These are phyloP conservation scores for Tolypocladium sp. DNA, from an alignment of 2,329 filamentous ascomycete species.

Conservation along the genomic window DNA sequence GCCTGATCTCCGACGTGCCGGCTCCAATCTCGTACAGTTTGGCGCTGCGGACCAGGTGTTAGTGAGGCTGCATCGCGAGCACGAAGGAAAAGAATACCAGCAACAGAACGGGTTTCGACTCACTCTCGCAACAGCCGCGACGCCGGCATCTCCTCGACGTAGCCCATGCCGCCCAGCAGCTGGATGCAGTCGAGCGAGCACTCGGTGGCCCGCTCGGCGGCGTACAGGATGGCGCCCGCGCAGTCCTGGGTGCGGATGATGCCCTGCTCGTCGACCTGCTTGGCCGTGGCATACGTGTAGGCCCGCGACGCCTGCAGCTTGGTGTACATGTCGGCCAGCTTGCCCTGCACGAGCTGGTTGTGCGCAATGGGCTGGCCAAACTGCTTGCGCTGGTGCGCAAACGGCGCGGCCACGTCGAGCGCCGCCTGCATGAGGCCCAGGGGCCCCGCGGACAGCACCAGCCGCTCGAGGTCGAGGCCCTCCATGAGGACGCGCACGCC, in stretches of 20 bases:
- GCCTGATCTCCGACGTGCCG: conserved; percentile 85
- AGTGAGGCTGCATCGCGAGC: background rate
- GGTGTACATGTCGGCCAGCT: conserved; percentile 95
- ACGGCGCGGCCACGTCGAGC: conserved; percentile 79
- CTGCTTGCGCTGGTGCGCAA: conserved; percentile 80
- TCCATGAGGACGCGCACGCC: conserved; percentile 93
- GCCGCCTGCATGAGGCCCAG: conserved; percentile 90
- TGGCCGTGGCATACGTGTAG: conserved; percentile 81
- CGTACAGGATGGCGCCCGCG: conserved; percentile 87
- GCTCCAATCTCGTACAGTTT: conserved; percentile 94
- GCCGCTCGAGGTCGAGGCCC: conserved; percentile 83
- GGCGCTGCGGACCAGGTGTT: conserved; percentile 36
- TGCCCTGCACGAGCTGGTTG: conserved; percentile 89
- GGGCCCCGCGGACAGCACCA: conserved; percentile 85
- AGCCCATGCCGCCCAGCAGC: conserved; percentile 88
- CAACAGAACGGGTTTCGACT: conserved; percentile 21
- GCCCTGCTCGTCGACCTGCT: conserved; percentile 67
- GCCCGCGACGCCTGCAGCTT: conserved; percentile 76
- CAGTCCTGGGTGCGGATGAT: conserved; percentile 80
- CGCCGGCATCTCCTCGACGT: conserved; percentile 89
- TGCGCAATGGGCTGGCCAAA: conserved; percentile 81
- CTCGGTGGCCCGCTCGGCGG: conserved; percentile 83
- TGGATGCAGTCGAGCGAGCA: conserved; percentile 83
- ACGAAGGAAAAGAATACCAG: background rate
- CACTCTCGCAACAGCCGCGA: conserved; percentile 70